Conservation (phyloP, 2,329 filamentous ascomycete species). For the Lasiodiplodia theobromae region DNA sequence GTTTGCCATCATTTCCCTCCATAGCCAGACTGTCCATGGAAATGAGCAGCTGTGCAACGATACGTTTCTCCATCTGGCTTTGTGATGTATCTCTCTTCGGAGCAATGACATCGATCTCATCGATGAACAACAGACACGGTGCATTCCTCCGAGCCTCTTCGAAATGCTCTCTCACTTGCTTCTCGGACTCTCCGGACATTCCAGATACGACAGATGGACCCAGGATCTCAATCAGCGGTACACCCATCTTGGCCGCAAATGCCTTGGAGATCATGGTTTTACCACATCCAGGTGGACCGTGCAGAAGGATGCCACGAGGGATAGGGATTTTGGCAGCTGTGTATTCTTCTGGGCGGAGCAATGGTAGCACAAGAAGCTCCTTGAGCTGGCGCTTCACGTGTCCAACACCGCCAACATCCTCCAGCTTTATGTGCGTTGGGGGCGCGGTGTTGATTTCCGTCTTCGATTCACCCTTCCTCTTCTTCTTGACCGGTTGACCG, state of each 20-base stretch:
- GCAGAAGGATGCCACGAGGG: conserved; percentile 76
- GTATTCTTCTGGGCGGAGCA: conserved; percentile 72
- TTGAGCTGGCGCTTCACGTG: conserved; percentile 73
- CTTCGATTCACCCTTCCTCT: conserved; percentile 56
- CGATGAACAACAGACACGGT: conserved; percentile 89
- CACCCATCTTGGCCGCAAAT: conserved; percentile 75
- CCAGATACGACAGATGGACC: conserved; percentile 83
- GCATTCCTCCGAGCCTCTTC: conserved; percentile 87
- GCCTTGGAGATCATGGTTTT: conserved; percentile 86
- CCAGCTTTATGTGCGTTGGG: conserved; percentile 71
- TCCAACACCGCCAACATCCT: conserved; percentile 79
- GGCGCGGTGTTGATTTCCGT: conserved; percentile 67
- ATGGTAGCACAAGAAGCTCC: conserved; percentile 75
- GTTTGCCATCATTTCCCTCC: conserved; percentile 74
- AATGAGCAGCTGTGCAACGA: conserved; percentile 80
- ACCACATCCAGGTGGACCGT: conserved; percentile 85
- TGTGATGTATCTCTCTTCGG: conserved; percentile 84
- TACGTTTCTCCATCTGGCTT: conserved; percentile 87
- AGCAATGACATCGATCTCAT: conserved; percentile 90
- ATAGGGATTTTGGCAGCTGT: conserved; percentile 70
- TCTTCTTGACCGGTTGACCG: conserved; percentile 72
- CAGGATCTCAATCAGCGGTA: conserved; percentile 82
- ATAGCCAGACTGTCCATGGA: conserved; percentile 83
- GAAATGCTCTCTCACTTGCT: conserved; percentile 83
- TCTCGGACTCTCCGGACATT: conserved; percentile 89